Evolutionary conservation across 1,139 yeast genomes (phyloP).

Genomic region (Nakaseomyces glabratus): DNA sequence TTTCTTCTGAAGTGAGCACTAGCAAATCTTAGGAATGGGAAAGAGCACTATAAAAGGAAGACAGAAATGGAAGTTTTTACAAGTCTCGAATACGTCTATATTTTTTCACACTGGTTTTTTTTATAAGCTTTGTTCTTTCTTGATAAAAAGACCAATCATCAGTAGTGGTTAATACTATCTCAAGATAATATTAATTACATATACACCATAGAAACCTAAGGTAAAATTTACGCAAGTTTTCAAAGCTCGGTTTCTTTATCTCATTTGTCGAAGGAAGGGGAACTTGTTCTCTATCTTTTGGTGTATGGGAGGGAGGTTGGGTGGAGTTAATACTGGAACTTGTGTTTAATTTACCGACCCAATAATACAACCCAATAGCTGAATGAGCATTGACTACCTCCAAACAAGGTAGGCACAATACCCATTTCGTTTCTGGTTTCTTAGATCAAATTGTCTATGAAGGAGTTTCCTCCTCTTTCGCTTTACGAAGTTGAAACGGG

Average conservation of each 20-base stretch:
- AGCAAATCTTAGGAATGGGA: too few relatives aligned
- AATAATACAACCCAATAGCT: conserved; percentile 32
- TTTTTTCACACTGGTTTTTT: too few relatives aligned
- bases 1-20: too few relatives aligned
- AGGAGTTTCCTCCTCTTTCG: conserved; percentile 16
- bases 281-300: conserved; percentile 6
- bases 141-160: conserved; percentile 29
- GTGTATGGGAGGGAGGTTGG: too few relatives aligned
- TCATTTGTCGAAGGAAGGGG: too few relatives aligned
- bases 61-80: too few relatives aligned
- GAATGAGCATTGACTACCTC: conserved; percentile 31
- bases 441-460: conserved; percentile 41
- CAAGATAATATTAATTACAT: conserved; percentile 35
- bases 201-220: conserved; percentile 45
- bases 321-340: conserved; percentile 31
- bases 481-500: conserved; percentile 6
- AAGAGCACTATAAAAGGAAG: too few relatives aligned
- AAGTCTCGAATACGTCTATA: too few relatives aligned
- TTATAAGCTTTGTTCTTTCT: conserved; percentile 8
- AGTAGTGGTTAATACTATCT: conserved; percentile 36
- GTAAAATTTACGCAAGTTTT: conserved; percentile 27
- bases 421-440: conserved; percentile 71
- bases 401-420: conserved; percentile 46
- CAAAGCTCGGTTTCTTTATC: conserved; percentile 11
- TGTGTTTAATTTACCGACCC: conserved; percentile 16